These are phyloP conservation scores for Chrysoporthe deuterocubensis DNA, from an alignment of 2,329 filamentous ascomycete species.

Conservation along the genomic window DNA sequence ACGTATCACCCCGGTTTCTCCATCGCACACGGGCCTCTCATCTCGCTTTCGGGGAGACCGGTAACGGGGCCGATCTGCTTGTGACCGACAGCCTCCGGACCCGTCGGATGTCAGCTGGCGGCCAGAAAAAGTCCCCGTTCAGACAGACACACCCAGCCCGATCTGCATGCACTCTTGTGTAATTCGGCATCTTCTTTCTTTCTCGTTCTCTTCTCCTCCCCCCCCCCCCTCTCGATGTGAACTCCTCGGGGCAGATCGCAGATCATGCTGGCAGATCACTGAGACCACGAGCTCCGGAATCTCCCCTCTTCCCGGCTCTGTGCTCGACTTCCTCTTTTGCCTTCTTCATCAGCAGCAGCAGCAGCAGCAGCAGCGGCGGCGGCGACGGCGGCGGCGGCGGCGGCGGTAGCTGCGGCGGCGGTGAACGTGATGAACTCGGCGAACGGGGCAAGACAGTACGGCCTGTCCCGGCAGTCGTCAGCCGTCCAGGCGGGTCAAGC, in stretches of 20 bases:
- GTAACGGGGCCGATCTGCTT: conserved; percentile 22
- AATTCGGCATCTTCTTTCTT: no score
- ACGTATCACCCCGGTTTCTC: conserved; percentile 5
- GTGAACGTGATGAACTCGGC: conserved; percentile 27
- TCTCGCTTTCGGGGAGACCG: conserved; percentile 24
- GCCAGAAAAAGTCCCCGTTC: background rate
- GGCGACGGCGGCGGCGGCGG: background rate
- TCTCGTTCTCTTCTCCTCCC: background rate
- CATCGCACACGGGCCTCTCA: conserved; percentile 15
- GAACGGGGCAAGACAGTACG: conserved; percentile 25
- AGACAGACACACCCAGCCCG: background rate
- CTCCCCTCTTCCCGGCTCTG: conserved; percentile 4
- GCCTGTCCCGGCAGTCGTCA: conserved; percentile 27
- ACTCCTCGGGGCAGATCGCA: conserved; percentile 1
- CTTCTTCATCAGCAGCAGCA: background rate
- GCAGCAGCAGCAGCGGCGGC: background rate
- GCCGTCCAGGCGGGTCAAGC: conserved; percentile 17
- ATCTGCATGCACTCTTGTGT: background rate
- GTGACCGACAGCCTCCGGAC: conserved; percentile 23
- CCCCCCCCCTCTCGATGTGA: background rate
- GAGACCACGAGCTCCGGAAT: background rate
- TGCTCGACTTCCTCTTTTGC: background rate
- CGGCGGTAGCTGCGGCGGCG: no score
- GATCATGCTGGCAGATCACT: conserved; percentile 6
- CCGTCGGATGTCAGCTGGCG: conserved; percentile 24